Evolutionary conservation across 331 rosid genomes (phyloP).

Genomic region (Pyracantha coccinea): DNA sequence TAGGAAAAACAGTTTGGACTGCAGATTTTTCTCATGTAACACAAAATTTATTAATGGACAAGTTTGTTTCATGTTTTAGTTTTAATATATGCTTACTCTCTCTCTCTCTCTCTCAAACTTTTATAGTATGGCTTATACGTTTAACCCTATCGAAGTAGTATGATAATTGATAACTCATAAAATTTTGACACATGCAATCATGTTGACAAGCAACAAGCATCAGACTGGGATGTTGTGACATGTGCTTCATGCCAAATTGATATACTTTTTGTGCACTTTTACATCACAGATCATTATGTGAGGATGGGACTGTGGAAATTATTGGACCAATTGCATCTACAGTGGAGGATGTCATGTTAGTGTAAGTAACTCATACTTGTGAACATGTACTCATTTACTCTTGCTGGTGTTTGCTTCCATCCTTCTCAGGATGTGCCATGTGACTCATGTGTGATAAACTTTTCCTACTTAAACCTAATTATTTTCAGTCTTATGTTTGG

Average conservation of each 20-base stretch:
- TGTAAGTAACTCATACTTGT: conserved; percentile 44
- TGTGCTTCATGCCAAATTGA: not conserved
- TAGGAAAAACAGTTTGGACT: not conserved
- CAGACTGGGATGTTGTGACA: not conserved
- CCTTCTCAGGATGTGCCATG: not conserved
- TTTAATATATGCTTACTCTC: not conserved
- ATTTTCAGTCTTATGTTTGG: not conserved
- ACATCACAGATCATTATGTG: conserved; percentile 66
- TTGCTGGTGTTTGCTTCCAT: not conserved
- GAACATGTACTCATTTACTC: not conserved
- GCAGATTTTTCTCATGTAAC: not conserved
- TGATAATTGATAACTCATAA: not conserved
- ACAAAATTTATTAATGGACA: not conserved
- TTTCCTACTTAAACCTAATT: not conserved
- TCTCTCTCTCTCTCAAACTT: not conserved
- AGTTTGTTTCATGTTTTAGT: not conserved
- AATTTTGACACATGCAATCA: not conserved
- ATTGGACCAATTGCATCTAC: conserved; percentile 91
- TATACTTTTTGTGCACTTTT: not conserved
- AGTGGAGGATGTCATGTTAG: conserved; percentile 87
- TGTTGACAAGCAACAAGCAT: not conserved
- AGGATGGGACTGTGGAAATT: conserved; percentile 82
- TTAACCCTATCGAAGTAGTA: not conserved
- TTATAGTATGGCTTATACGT: not conserved
- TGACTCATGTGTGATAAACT: not conserved